These are phyloP conservation scores for Phytopythium sindhum DNA, from an alignment of 352 stramenopile species.

Conservation along the genomic window DNA sequence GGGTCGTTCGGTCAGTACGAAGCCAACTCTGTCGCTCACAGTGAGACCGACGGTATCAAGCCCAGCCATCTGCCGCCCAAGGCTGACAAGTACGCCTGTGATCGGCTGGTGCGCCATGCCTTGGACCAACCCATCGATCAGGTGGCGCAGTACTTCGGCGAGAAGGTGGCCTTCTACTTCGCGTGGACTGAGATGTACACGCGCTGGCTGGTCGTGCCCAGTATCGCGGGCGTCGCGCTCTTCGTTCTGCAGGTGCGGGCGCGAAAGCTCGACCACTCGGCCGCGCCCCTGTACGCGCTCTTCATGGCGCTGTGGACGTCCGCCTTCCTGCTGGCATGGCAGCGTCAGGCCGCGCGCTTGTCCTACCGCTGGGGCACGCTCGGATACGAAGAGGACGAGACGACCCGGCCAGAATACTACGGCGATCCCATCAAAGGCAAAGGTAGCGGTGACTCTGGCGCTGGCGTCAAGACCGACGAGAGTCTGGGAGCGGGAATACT, in stretches of 20 bases:
- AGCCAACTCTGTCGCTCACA: background rate
- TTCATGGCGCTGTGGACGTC: constrained; percentile 91
- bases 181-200: constrained; percentile 92
- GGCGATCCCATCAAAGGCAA: constrained; percentile 35
- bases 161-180: constrained; percentile 92
- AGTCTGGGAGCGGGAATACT: constrained; percentile 1
- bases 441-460: background rate
- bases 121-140: constrained; percentile 81
- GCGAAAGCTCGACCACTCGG: constrained; percentile 71
- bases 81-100: constrained; percentile 1
- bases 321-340: constrained; percentile 87
- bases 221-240: constrained; percentile 61
- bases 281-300: constrained; percentile 77
- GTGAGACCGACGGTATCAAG: background rate
- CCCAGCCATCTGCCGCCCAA: background rate
- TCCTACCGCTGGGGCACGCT: constrained; percentile 89
- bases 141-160: constrained; percentile 89
- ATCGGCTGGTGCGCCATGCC: constrained; percentile 23
- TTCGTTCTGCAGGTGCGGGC: constrained; percentile 65
- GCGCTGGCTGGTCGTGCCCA: constrained; percentile 81
- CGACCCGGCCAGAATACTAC: constrained; percentile 80
- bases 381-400: constrained; percentile 85
- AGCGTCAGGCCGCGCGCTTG: constrained; percentile 63
- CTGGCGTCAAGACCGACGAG: constrained; percentile 7
- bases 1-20: background rate